A percentile compares a stretch with the other conserved stretches of the same genome.
phyloP scores from a whole-genome alignment of 148 eudicot genomes.

The Camellia lanceoleosa region DNA sequence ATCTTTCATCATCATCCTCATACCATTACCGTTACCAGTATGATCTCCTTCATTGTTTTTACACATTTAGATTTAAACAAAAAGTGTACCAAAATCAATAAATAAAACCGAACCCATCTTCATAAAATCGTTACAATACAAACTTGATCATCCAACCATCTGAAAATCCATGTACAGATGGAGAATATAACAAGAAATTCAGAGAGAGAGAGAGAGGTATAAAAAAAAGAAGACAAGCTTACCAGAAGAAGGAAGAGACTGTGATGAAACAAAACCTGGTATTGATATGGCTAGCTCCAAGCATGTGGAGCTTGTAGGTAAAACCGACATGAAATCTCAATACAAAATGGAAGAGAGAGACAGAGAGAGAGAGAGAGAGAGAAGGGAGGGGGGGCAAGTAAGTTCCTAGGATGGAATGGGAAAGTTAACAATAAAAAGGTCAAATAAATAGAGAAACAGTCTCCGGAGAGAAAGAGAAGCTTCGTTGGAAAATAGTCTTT shows the following conservation, averaged over 20 bases:
- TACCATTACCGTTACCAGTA: neutral
- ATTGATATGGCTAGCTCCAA: slow-evolving; percentile 39
- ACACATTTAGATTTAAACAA: neutral
- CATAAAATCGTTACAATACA: neutral
- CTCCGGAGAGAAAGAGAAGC: neutral
- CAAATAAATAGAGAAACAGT: slow-evolving; percentile 13
- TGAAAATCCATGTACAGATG: neutral
- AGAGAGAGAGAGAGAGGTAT: neutral
- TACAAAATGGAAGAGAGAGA: neutral
- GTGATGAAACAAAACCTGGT: slow-evolving; percentile 22
- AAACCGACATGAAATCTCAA: slow-evolving; percentile 29
- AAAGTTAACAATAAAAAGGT: slow-evolving; percentile 13
- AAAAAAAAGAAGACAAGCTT: neutral
- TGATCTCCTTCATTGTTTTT: neutral
- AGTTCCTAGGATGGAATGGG: neutral
- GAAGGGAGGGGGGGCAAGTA: neutral
- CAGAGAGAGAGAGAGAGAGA: neutral
- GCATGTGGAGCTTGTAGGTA: slow-evolving; percentile 25
- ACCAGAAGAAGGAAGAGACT: slow-evolving; percentile 26
- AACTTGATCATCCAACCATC: neutral
- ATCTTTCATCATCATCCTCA: slow-evolving; percentile 20
- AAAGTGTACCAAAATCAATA: neutral
- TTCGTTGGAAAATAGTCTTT: slow-evolving; percentile 8
- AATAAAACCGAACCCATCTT: neutral
- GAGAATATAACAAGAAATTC: neutral